Conservation (phyloP, 2,329 filamentous ascomycete genomes). For the Ceratocystis albifundus region DNA sequence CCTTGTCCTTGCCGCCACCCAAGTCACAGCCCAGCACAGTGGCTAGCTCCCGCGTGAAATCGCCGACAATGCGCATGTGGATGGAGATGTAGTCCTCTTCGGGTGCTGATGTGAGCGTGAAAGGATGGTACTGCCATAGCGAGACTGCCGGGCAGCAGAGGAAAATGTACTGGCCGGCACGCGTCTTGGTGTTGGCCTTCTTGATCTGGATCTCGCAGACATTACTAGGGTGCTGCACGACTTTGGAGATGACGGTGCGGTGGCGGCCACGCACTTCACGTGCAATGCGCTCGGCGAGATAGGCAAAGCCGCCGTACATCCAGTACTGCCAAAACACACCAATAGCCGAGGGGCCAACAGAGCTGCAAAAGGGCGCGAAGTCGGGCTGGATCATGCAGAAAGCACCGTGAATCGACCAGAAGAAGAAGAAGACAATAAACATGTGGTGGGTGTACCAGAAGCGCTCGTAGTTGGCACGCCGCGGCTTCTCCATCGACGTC, state of each 20-base stretch:
- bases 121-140: conserved; percentile 80
- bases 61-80: conserved; percentile 70
- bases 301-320: conserved; percentile 72
- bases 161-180: conserved; percentile 79
- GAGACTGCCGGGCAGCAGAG: conserved; percentile 77
- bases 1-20: conserved; percentile 29
- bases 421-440: conserved; percentile 78
- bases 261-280: conserved; percentile 69
- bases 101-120: conserved; percentile 73
- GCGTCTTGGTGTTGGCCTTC: conserved; percentile 73
- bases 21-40: conserved; percentile 65
- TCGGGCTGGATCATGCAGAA: conserved; percentile 88
- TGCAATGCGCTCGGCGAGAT: conserved; percentile 66
- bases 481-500: conserved; percentile 65
- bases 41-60: conserved; percentile 64
- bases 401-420: conserved; percentile 80
- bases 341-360: conserved; percentile 51
- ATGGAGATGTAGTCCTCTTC: conserved; percentile 87
- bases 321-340: conserved; percentile 86
- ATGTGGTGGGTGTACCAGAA: conserved; percentile 89
- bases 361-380: conserved; percentile 64
- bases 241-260: conserved; percentile 78
- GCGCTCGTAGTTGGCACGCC: conserved; percentile 72
- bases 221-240: conserved; percentile 79
- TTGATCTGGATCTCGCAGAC: conserved; percentile 88